These are phyloP conservation scores for Populus hybrid DNA, from an alignment of 441 rosid genomes.

Conservation along the genomic window DNA sequence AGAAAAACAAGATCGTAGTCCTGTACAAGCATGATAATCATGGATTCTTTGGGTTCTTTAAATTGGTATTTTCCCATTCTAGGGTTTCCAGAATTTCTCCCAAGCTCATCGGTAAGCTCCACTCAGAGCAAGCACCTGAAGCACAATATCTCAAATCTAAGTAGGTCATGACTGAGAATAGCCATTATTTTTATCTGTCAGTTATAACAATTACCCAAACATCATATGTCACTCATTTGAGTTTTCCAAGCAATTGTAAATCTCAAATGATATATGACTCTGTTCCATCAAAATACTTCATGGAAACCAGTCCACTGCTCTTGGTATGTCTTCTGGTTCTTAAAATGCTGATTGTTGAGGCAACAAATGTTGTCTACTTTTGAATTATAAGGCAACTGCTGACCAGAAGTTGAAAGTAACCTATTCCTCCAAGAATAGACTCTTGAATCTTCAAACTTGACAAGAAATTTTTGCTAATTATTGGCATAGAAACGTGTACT, in stretches of 20 bases:
- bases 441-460: background rate
- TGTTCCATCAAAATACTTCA: background rate
- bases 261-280: background rate
- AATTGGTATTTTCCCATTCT: background rate
- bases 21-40: background rate
- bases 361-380: background rate
- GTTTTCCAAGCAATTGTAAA: background rate
- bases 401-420: background rate
- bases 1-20: background rate
- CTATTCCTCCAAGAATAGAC: background rate
- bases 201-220: background rate
- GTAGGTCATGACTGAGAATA: background rate
- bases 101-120: background rate
- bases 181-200: background rate
- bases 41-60: background rate
- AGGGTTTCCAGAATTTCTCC: background rate
- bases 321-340: no score
- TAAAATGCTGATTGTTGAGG: no score
- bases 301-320: no score
- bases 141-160: background rate
- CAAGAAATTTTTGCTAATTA: background rate
- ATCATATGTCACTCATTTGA: background rate
- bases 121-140: background rate
- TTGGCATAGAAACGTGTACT: conserved; percentile 2
- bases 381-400: background rate